A percentile compares a stretch with the other conserved stretches of the same genome.
These are phyloP conservation scores for Peronospora belbahrii DNA, from an alignment of 352 stramenopile genomes.

Conservation along the genomic window DNA sequence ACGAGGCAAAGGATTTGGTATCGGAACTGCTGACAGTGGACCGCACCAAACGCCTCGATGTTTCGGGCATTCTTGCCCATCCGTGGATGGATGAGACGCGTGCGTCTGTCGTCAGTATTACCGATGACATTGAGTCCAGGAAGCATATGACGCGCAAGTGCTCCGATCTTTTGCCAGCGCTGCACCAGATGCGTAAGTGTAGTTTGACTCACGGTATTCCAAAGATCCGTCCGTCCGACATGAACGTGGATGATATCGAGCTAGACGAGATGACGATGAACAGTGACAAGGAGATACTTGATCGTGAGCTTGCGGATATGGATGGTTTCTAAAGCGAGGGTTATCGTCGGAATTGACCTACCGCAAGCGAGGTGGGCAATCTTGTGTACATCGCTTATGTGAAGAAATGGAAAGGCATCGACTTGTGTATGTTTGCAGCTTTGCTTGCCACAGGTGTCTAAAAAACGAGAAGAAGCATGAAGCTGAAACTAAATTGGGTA, in stretches of 20 bases:
- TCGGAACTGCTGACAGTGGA: slow-evolving; percentile 86
- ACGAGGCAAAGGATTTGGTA: slow-evolving; percentile 94
- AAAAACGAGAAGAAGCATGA: slow-evolving; percentile 5
- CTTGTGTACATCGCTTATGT: neutral
- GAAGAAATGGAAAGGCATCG: slow-evolving; percentile 2
- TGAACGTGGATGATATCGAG: slow-evolving; percentile 62
- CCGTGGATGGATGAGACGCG: slow-evolving; percentile 64
- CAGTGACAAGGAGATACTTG: slow-evolving; percentile 54
- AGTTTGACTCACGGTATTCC: slow-evolving; percentile 57
- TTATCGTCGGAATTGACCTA: slow-evolving; percentile 24
- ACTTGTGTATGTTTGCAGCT: slow-evolving; percentile 22
- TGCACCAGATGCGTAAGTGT: slow-evolving; percentile 73
- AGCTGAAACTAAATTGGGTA: slow-evolving; percentile 30
- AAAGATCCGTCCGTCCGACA: slow-evolving; percentile 66
- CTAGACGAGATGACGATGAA: slow-evolving; percentile 46
- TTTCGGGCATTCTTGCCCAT: slow-evolving; percentile 59
- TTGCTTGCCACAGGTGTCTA: slow-evolving; percentile 15
- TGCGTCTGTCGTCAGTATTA: slow-evolving; percentile 17
- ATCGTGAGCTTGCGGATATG: slow-evolving; percentile 53
- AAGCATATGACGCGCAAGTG: slow-evolving; percentile 33
- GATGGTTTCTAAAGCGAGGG: slow-evolving; percentile 32
- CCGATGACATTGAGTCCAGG: slow-evolving; percentile 24
- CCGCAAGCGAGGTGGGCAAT: neutral
- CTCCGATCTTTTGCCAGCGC: slow-evolving; percentile 55
- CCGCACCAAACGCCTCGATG: slow-evolving; percentile 61